Base-by-base conservation (phyloP, 225 moss, liverwort and hornwort genomes). In the Rhytidiadelphus loreus region DNA sequence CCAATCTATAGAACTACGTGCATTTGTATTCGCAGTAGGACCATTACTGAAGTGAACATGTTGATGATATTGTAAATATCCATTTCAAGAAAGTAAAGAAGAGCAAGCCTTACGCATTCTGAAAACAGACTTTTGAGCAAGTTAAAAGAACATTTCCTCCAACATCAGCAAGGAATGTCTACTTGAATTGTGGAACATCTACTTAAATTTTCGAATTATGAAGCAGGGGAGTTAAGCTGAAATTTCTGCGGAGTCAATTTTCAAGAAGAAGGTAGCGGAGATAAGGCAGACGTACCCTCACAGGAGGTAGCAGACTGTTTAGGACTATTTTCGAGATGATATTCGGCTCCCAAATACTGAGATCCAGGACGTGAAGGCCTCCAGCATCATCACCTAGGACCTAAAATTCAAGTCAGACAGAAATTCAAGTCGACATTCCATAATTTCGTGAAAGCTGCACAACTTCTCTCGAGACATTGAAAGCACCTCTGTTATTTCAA, bases 351-450 rank as follows among this genome's bases (percentile, higher is more conserved):
- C 93, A 95, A n/a, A 35, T 87, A 85, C 87, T 93, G 63, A 95
- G 86, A 79, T 93, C 91, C 75, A 95, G 82, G 60, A 94, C 58
- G 81, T 93, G 87, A 66, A 95, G 91, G 32, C 87, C 91, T 68
- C 95, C 95, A 83, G 86, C 69, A 59, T 88, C 92, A 87, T 95
- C 95, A 86, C 95, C 95, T 77, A 95, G 11, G 41, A 94, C 90
- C 95, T 95, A 89, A 80, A 89, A 87, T 91, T 81, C 84, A 90
- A 48, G 87, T 71, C 46, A 75, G 77, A 72, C 50, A 93, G 52
- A 86, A 81, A 39, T 82, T 90, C 72, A 90, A 87, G 85, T 79
- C 33, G 85, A 82, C 78, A 79, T 53, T 28, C 57, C 71, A 92
- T 68, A 41, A 8, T 82, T 83, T 73, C 39, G 77, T 62, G 59